Base-by-base conservation (phyloP, 1,284 basidiomycete genomes). In the Boletus semigastroideus region DNA sequence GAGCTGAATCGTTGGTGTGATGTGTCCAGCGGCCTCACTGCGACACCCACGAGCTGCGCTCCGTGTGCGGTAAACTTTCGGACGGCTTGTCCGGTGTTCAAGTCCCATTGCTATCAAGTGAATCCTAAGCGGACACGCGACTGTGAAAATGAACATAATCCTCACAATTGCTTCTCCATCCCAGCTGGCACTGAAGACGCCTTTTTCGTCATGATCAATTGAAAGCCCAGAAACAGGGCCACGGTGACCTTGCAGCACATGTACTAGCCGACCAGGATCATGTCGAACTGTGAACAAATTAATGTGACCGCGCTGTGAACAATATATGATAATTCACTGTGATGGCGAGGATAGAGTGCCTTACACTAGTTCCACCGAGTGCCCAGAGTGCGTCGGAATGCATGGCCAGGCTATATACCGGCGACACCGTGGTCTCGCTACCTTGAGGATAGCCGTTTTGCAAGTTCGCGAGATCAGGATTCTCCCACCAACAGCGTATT, bases 221-320 rank as follows among this genome's bases (percentile, higher is more conserved):
- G 86, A 81, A 43, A 99, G 74, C 14, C 87, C 85, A n/a, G 95
- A 97, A 7, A 99, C 86, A 22, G 92, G 87, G 5, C 86, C 86
- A 38, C 82, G 83, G 54, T 94, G 92, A 1, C 82, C 85, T 51
- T 73, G 74, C 68, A 98, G 79, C 4, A 84, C 81, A 72, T 93
- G 87, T 44, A 84, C 78, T 22, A 90, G 74, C 51, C 82, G 82
- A 17, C 96, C 96, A 37, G 95, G 91, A 50, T 93, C 88, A 69
- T 99, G 96, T 36, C 96, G 84, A 31, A 98, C 81, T 2, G 93
- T 96, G 66, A 90, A 94, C 28, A 99, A 77, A 72, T 96, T 95
- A 64, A 97, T 88, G 60, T 86, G 81, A 11, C 94, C 94, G 58
- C 80, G 78, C 90, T 95, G 61, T 30, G 49, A 51, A 58, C 36